A percentile compares a stretch with the other conserved stretches of the same genome.
phyloP scores from a whole-genome alignment of 257 asterid species.

The Verbascum thapsus region DNA sequence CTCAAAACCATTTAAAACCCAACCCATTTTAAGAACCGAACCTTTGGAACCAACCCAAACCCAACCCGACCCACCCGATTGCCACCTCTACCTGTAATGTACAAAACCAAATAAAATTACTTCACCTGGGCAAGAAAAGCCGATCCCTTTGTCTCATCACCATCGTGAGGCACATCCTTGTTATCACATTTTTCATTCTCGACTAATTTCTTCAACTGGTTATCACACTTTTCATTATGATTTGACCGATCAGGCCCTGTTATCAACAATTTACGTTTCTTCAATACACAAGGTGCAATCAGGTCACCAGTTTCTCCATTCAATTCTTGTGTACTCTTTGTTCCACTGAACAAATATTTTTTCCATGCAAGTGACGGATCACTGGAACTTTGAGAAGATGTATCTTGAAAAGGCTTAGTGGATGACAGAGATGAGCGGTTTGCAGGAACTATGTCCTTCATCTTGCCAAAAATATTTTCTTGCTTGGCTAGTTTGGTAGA shows the following conservation, averaged over 20 bases:
- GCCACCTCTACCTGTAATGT: slow-evolving; percentile 5
- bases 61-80: too few species aligned
- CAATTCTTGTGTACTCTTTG: slow-evolving; percentile 28
- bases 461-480: slow-evolving; percentile 31
- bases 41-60: too few species aligned
- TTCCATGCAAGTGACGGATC: slow-evolving; percentile 34
- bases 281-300: slow-evolving; percentile 45
- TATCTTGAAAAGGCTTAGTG: slow-evolving; percentile 40
- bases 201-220: slow-evolving; percentile 31
- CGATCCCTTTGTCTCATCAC: slow-evolving; percentile 69
- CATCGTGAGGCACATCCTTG: slow-evolving; percentile 39
- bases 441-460: slow-evolving; percentile 75
- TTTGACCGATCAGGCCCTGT: slow-evolving; percentile 52
- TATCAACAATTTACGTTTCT: slow-evolving; percentile 58
- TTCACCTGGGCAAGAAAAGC: slow-evolving; percentile 78
- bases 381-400: slow-evolving; percentile 42
- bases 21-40: too few species aligned
- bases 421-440: slow-evolving; percentile 67
- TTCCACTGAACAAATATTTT: slow-evolving; percentile 37
- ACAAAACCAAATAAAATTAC: background rate
- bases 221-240: slow-evolving; percentile 29
- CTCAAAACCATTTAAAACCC: too few species aligned
- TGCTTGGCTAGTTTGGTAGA: slow-evolving; percentile 45
- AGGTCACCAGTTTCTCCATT: slow-evolving; percentile 45
- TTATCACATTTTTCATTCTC: slow-evolving; percentile 39